Conservation (phyloP, 345 rosid genomes). For the Melastoma malabathricum region DNA sequence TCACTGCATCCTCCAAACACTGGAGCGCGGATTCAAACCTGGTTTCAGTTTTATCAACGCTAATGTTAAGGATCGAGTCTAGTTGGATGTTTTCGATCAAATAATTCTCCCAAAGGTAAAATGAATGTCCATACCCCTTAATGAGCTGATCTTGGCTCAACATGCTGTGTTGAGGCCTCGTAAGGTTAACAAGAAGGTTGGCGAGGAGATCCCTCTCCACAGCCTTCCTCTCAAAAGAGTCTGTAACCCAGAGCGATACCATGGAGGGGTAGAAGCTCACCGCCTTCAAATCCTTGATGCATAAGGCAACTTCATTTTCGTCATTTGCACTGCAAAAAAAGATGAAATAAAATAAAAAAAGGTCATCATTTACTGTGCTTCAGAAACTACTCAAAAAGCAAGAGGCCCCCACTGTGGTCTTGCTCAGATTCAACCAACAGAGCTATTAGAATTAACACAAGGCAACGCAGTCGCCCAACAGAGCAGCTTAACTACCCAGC, state of each 20-base stretch:
- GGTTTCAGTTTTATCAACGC: background rate
- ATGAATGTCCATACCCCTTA: slow-evolving; percentile 42
- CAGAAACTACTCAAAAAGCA: background rate
- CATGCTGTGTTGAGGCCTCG: slow-evolving; percentile 32
- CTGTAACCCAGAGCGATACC: slow-evolving; percentile 84
- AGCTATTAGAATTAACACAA: background rate
- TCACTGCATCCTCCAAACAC: slow-evolving; percentile 75
- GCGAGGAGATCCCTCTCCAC: slow-evolving; percentile 74
- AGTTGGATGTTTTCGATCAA: too few species aligned
- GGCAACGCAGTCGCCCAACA: too few species aligned
- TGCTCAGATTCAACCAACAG: background rate
- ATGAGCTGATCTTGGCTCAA: slow-evolving; percentile 41
- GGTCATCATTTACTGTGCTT: background rate
- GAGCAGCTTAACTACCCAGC: too few species aligned
- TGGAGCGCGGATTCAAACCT: slow-evolving; percentile 67
- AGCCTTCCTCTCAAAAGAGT: slow-evolving; percentile 94
- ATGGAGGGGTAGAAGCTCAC: slow-evolving; percentile 68
- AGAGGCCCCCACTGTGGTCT: too few species aligned
- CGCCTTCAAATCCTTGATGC: slow-evolving; percentile 79
- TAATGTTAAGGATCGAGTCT: too few species aligned
- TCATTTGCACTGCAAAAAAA: slow-evolving; percentile 62
- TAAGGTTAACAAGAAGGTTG: slow-evolving; percentile 59
- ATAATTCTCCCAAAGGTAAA: background rate
- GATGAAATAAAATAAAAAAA: background rate
- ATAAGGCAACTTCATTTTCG: slow-evolving; percentile 66